phyloP scores from a whole-genome alignment of 305 asterid species.

The Solanum aculeatissimum region DNA sequence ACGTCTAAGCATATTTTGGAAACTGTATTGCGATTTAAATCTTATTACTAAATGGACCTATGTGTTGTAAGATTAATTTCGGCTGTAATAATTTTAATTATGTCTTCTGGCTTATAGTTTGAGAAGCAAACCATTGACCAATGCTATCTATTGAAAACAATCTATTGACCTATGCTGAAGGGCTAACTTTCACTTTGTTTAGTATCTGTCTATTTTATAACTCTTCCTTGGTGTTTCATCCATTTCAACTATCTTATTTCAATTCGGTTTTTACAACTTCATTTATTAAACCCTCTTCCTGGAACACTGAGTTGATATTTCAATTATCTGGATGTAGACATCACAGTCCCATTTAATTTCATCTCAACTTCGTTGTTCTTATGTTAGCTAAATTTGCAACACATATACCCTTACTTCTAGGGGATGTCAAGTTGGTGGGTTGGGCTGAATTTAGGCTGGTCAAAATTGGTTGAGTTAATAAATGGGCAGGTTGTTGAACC shows the following conservation, averaged over 20 bases:
- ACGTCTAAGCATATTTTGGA: background rate
- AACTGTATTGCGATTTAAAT: background rate
- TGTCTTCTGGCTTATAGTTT: background rate
- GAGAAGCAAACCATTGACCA: background rate
- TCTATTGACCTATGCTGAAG: background rate
- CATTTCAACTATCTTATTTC: background rate
- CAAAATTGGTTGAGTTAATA: too few species aligned
- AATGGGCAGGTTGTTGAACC: too few species aligned
- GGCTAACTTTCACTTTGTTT: background rate
- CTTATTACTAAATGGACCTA: background rate
- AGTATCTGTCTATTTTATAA: background rate
- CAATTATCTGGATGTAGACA: background rate
- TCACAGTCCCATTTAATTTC: background rate
- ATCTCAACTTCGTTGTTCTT: background rate
- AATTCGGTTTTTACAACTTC: background rate
- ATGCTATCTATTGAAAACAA: background rate
- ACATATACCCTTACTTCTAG: background rate
- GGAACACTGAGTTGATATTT: background rate
- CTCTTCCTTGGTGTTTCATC: background rate
- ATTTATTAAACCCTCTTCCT: background rate
- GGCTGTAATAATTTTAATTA: background rate
- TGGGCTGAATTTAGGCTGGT: too few species aligned
- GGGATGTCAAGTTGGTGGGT: too few species aligned
- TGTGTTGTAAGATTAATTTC: background rate
- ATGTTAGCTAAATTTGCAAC: background rate